Conservation (phyloP, 768 basidiomycete species). For the Lactarius quietus region DNA sequence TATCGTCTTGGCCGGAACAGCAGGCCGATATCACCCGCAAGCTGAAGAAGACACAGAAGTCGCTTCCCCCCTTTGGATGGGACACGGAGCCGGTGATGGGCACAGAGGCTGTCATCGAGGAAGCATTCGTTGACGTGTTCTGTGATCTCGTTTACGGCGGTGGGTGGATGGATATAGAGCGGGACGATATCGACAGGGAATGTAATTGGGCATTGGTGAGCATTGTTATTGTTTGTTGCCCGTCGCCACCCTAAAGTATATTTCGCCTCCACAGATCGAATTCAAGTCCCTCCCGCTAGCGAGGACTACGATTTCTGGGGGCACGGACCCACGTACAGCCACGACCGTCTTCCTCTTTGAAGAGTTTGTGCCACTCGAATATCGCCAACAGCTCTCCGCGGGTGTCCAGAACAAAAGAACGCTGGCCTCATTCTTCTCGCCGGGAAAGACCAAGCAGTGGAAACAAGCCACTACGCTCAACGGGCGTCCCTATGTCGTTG, state of each 20-base stretch:
- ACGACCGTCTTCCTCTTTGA: conserved; percentile 80
- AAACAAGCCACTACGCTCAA: conserved; percentile 81
- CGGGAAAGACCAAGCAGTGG: conserved; percentile 56
- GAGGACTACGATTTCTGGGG: conserved; percentile 30
- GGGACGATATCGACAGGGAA: conserved; percentile 76
- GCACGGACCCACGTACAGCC: conserved; percentile 65
- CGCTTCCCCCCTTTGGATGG: conserved; percentile 86
- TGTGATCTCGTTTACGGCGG: conserved; percentile 77
- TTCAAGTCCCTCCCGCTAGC: conserved; percentile 70
- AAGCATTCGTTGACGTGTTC: conserved; percentile 85
- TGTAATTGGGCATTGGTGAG: conserved; percentile 91
- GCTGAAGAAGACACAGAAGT: conserved; percentile 78
- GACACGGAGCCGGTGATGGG: conserved; percentile 84
- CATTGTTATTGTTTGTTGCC: conserved; percentile 20
- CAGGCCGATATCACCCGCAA: conserved; percentile 71
- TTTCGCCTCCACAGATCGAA: conserved; percentile 55
- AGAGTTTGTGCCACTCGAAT: conserved; percentile 90
- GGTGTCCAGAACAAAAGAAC: conserved; percentile 50
- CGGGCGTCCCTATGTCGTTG: conserved; percentile 66
- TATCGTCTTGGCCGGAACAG: conserved; percentile 71
- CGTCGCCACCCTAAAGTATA: not conserved
- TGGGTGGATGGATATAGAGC: conserved; percentile 81
- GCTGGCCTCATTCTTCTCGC: conserved; percentile 65
- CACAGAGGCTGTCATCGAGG: conserved; percentile 79
- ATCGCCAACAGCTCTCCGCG: conserved; percentile 67